A percentile compares a stretch with the other conserved stretches of the same genome.
Conservation (phyloP, 225 moss, liverwort and hornwort species). For the Bryoerythrophyllum caledonicum region DNA sequence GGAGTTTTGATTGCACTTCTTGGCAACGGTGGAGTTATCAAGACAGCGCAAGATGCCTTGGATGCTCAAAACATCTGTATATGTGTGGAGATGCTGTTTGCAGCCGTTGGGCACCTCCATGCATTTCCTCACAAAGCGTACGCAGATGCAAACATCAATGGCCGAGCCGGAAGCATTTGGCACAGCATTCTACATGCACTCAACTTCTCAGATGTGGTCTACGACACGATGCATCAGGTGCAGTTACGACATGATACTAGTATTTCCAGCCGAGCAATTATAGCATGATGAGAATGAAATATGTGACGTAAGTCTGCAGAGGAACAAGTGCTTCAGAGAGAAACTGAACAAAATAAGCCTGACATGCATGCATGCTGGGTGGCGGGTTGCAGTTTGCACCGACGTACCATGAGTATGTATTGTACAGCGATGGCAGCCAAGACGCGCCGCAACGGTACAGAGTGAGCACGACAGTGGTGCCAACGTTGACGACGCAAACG, state of each 20-base stretch:
- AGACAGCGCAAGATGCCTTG: constrained; percentile 35
- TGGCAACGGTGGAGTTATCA: constrained; percentile 41
- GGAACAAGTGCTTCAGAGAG: not conserved
- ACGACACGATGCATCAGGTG: constrained; percentile 95
- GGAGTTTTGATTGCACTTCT: constrained; percentile 53
- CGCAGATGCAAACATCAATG: constrained; percentile 42
- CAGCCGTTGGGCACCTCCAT: constrained; percentile 46
- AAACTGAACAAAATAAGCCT: too few species aligned
- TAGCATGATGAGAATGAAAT: not conserved
- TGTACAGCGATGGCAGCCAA: constrained; percentile 89
- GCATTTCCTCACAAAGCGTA: constrained; percentile 49
- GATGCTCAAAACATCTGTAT: constrained; percentile 52
- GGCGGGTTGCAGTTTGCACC: constrained; percentile 80
- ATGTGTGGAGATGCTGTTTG: constrained; percentile 63
- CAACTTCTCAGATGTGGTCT: constrained; percentile 82
- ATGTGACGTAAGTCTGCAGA: too few species aligned
- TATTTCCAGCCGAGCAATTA: too few species aligned
- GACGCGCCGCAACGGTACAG: constrained; percentile 71
- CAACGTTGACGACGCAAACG: constrained; percentile 27
- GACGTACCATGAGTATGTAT: constrained; percentile 87
- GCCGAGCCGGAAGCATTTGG: constrained; percentile 33
- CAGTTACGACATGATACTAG: not conserved
- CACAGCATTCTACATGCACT: constrained; percentile 76
- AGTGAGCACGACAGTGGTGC: constrained; percentile 47
- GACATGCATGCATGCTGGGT: too few species aligned